Evolutionary conservation across 2,329 filamentous ascomycete genomes (phyloP).

Genomic region (Colletotrichum sp.): DNA sequence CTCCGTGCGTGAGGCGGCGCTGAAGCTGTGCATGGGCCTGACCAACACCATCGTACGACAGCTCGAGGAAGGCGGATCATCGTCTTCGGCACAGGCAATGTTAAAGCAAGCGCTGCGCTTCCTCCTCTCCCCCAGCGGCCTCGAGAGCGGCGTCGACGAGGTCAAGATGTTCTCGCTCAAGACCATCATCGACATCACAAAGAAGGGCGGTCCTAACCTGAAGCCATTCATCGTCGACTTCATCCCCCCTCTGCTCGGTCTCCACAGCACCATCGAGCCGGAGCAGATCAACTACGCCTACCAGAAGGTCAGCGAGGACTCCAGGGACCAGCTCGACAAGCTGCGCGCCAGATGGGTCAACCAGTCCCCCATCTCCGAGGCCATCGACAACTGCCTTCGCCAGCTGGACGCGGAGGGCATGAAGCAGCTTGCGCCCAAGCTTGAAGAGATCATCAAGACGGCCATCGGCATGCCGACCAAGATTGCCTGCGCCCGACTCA

Average conservation of each 20-base stretch:
- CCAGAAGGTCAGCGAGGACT: constrained; percentile 85
- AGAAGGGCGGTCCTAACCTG: constrained; percentile 81
- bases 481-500: constrained; percentile 84
- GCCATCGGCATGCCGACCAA: constrained; percentile 93
- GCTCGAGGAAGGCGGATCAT: constrained; percentile 77
- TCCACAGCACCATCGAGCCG: constrained; percentile 87
- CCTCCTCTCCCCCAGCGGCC: constrained; percentile 83
- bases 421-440: constrained; percentile 70
- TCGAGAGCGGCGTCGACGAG: constrained; percentile 88
- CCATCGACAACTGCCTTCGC: constrained; percentile 87
- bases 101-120: constrained; percentile 89
- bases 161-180: constrained; percentile 83
- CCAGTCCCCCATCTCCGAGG: constrained; percentile 88
- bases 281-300: constrained; percentile 92
- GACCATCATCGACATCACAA: constrained; percentile 87
- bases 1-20: constrained; percentile 81
- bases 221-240: constrained; percentile 83
- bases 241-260: constrained; percentile 78
- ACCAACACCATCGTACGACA: constrained; percentile 86
- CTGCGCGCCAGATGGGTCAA: constrained; percentile 82
- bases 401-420: constrained; percentile 82
- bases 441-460: constrained; percentile 82
- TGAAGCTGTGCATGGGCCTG: constrained; percentile 81
- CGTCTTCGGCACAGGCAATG: constrained; percentile 77
- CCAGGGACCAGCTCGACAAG: constrained; percentile 88